These are phyloP conservation scores for Thraustotheca clavata DNA, from an alignment of 352 stramenopile species.

Conservation along the genomic window DNA sequence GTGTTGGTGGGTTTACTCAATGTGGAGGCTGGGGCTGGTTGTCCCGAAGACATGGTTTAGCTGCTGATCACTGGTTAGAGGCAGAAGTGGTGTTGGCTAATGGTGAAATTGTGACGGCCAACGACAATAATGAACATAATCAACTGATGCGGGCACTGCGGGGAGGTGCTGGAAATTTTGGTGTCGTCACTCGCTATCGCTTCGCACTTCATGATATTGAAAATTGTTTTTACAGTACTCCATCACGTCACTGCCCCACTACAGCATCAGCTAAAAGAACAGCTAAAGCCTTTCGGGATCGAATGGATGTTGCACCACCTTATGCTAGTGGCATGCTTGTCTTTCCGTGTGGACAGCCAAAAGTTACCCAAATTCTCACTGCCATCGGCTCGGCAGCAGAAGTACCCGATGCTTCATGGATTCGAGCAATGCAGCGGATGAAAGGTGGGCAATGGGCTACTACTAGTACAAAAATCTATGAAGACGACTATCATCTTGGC, in stretches of 20 bases:
- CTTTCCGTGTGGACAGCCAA: neutral
- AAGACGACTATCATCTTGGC: conserved; percentile 2
- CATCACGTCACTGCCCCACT: neutral
- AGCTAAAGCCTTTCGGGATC: neutral
- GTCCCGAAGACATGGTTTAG: neutral
- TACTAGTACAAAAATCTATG: neutral
- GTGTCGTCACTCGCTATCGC: neutral
- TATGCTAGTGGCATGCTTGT: conserved; percentile 3
- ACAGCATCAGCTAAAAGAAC: neutral
- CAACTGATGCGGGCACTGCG: neutral
- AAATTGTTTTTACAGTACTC: neutral
- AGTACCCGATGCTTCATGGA: neutral
- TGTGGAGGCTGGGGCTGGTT: neutral
- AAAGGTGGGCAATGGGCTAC: neutral
- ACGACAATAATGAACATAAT: neutral
- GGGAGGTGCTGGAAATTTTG: neutral
- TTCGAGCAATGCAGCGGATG: neutral
- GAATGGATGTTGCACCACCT: neutral
- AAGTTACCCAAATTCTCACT: neutral
- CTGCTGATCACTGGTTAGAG: conserved; percentile 1
- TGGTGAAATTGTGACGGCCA: neutral
- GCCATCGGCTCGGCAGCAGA: neutral
- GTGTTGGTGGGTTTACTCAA: neutral
- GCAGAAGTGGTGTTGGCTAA: neutral
- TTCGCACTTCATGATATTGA: neutral